phyloP scores from a whole-genome alignment of 2,329 filamentous ascomycete species.

The Colletotrichum sp. region DNA sequence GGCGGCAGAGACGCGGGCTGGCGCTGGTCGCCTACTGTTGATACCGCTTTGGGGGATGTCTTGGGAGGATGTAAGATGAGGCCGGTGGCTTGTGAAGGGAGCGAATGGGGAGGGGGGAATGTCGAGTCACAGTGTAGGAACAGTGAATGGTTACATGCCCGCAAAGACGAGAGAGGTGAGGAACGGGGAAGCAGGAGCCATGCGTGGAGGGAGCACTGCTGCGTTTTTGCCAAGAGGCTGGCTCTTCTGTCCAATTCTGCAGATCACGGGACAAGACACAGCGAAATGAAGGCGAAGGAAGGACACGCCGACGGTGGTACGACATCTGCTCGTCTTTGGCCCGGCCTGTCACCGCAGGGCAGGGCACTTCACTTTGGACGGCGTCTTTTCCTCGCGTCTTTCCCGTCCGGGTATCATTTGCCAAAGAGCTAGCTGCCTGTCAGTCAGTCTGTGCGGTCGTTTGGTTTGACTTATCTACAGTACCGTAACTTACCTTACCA shows the following conservation, averaged over 20 bases:
- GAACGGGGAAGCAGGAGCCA: conserved; percentile 4
- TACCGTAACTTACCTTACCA: background rate
- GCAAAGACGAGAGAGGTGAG: background rate
- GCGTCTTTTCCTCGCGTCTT: background rate
- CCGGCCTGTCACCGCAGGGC: background rate
- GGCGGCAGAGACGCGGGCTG: background rate
- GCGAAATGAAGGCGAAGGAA: background rate
- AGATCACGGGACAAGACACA: background rate
- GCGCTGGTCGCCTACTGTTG: background rate
- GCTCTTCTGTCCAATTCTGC: background rate
- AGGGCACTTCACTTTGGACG: background rate
- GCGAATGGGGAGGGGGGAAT: background rate
- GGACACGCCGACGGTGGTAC: background rate
- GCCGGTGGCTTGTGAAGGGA: background rate
- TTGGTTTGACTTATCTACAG: background rate
- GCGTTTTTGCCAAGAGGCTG: background rate
- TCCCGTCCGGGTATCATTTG: background rate
- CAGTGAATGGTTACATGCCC: background rate
- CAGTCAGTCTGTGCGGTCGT: background rate
- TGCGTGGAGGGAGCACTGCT: background rate
- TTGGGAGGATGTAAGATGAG: background rate
- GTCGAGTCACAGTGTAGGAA: background rate
- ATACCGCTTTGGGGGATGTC: background rate
- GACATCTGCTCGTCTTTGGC: background rate
- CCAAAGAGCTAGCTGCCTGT: background rate